Conservation (phyloP, 257 asterid genomes). For the Nicotiana undulata region DNA sequence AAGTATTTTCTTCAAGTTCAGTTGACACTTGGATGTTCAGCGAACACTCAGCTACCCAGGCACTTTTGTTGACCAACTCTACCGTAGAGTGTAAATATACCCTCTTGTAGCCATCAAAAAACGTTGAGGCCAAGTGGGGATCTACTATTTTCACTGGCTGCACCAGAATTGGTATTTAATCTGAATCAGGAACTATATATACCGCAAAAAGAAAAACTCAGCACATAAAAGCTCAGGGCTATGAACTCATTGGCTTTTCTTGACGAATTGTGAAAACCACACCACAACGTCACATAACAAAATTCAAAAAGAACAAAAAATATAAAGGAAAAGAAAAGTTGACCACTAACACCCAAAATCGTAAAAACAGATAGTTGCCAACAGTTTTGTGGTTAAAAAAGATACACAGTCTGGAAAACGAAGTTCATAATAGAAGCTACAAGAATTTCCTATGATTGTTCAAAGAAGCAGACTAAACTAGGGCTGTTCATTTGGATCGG, state of each 20-base stretch:
- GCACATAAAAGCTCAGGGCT: neutral
- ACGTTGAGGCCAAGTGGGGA: constrained; percentile 89
- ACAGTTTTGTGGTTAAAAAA: neutral
- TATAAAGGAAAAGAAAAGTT: neutral
- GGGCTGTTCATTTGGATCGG: too few relatives aligned
- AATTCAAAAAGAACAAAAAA: neutral
- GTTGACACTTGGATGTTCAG: constrained; percentile 81
- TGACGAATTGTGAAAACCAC: neutral
- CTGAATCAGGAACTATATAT: constrained; percentile 19
- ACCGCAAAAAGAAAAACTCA: neutral
- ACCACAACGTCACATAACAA: neutral
- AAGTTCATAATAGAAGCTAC: neutral
- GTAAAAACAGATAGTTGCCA: neutral
- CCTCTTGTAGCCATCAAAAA: constrained; percentile 59
- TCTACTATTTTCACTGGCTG: constrained; percentile 97
- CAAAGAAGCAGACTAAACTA: neutral
- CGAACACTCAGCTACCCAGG: constrained; percentile 55
- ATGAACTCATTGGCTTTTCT: neutral
- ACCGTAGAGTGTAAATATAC: constrained; percentile 68
- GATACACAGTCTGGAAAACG: neutral
- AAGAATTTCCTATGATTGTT: neutral
- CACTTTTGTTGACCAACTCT: constrained; percentile 67
- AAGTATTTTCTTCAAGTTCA: constrained; percentile 56
- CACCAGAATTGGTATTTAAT: constrained; percentile 21
- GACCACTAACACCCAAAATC: neutral